Conservation (phyloP, 768 basidiomycete genomes). For the Auricularia sp. region DNA sequence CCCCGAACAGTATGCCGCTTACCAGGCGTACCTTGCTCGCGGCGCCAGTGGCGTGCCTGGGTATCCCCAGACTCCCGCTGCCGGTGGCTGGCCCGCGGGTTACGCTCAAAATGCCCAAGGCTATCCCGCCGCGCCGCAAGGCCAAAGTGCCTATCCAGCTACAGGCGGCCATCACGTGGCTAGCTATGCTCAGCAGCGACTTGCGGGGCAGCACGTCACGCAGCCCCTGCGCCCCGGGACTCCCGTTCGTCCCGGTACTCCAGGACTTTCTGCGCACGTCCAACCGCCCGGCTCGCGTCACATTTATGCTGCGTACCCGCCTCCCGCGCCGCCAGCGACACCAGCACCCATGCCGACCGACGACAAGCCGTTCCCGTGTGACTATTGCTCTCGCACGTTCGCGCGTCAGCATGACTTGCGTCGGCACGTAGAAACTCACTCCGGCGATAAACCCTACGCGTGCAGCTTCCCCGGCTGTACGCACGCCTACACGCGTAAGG, state of each 20-base stretch:
- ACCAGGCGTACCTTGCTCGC: not conserved
- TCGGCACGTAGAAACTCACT: conserved; percentile 75
- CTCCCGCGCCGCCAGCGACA: not conserved
- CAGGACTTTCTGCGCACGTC: no score
- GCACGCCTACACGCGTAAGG: conserved; percentile 65
- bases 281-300: no score
- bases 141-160: not conserved
- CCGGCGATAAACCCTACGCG: conserved; percentile 51
- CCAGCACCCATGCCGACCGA: not conserved
- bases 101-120: not conserved
- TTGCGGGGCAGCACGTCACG: not conserved
- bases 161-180: not conserved
- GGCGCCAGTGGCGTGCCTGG: not conserved
- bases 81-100: not conserved
- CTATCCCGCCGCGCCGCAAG: not conserved
- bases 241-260: not conserved
- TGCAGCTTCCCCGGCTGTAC: conserved; percentile 20
- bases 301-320: not conserved
- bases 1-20: not conserved
- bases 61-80: not conserved
- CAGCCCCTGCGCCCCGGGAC: not conserved
- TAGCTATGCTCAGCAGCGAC: not conserved
- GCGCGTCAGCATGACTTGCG: conserved; percentile 81
- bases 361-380: conserved; percentile 51
- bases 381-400: conserved; percentile 71